Evolutionary conservation across 257 asterid genomes (phyloP).

Genomic region (Sherardia arvensis): DNA sequence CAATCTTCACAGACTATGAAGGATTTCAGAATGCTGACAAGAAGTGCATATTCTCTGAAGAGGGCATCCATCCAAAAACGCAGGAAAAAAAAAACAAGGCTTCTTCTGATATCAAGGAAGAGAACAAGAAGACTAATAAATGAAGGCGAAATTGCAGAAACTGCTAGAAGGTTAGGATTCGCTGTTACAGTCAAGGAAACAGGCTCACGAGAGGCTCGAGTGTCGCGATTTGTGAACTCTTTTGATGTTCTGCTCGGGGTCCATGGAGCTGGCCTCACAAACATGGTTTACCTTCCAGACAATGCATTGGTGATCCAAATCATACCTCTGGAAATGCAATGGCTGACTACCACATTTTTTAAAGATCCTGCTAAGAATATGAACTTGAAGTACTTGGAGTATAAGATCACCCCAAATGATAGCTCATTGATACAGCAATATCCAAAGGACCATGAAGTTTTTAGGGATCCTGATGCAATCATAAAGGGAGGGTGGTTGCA

Average conservation of each 20-base stretch:
- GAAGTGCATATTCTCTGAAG: slow-evolving; percentile 26
- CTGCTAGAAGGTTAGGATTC: slow-evolving; percentile 38
- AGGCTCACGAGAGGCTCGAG: slow-evolving; percentile 2
- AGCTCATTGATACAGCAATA: slow-evolving; percentile 34
- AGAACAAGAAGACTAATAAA: slow-evolving; percentile 28
- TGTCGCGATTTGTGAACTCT: slow-evolving; percentile 31
- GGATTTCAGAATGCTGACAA: slow-evolving; percentile 32
- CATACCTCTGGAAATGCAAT: slow-evolving; percentile 32
- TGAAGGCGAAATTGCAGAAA: slow-evolving; percentile 11
- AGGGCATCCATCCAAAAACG: background rate
- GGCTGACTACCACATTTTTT: slow-evolving; percentile 20
- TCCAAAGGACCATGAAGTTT: slow-evolving; percentile 15
- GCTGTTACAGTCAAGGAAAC: slow-evolving; percentile 23
- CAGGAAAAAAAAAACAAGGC: slow-evolving; percentile 21
- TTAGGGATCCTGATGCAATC: slow-evolving; percentile 19
- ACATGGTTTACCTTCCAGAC: slow-evolving; percentile 59
- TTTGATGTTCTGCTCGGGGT: slow-evolving; percentile 54
- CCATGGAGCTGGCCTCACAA: slow-evolving; percentile 77
- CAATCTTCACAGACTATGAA: slow-evolving; percentile 18
- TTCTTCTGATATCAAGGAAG: slow-evolving; percentile 45
- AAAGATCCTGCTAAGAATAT: slow-evolving; percentile 30
- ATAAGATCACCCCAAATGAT: slow-evolving; percentile 36
- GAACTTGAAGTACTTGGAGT: slow-evolving; percentile 41
- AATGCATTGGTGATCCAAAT: slow-evolving; percentile 52
- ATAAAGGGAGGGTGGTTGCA: slow-evolving; percentile 14